Conservation (phyloP, 495 filamentous ascomycete species). For the Penicillium maclennaniae region DNA sequence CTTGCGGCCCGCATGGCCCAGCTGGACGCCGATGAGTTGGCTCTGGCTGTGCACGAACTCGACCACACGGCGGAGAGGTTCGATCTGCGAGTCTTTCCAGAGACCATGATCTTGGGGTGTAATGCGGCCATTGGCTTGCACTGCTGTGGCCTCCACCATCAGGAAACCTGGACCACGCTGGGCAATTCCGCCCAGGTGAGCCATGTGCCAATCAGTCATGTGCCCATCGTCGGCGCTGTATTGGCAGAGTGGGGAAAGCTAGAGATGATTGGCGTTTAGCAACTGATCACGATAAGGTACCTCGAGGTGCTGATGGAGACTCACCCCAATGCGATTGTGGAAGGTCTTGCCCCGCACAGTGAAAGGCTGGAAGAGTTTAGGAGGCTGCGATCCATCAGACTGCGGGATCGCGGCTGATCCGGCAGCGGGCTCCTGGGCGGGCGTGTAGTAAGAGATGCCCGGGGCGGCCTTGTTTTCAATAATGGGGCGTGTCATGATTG, state of each 20-base stretch:
- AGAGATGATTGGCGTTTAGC: neutral
- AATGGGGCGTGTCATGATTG: slow-evolving; percentile 12
- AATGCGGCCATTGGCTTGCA: slow-evolving; percentile 64
- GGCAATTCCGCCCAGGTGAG: slow-evolving; percentile 52
- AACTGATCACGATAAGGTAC: neutral
- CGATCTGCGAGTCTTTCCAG: slow-evolving; percentile 68
- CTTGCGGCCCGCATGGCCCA: slow-evolving; percentile 73
- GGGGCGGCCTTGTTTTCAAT: slow-evolving; percentile 41
- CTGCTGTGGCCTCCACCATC: slow-evolving; percentile 66
- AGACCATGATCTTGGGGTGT: slow-evolving; percentile 64
- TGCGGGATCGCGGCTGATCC: slow-evolving; percentile 61
- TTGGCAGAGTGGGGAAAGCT: slow-evolving; percentile 57
- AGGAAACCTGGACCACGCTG: slow-evolving; percentile 58
- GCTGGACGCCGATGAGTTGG: slow-evolving; percentile 62
- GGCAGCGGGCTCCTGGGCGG: slow-evolving; percentile 54
- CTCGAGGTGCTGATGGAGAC: neutral
- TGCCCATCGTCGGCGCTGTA: slow-evolving; percentile 61
- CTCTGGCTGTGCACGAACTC: slow-evolving; percentile 66
- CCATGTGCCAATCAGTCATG: slow-evolving; percentile 56
- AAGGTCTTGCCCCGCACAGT: slow-evolving; percentile 56
- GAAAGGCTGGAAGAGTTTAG: slow-evolving; percentile 65
- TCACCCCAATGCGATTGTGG: slow-evolving; percentile 38
- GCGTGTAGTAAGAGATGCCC: slow-evolving; percentile 61
- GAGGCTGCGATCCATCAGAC: slow-evolving; percentile 49
- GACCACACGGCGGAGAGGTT: slow-evolving; percentile 50